Conservation (phyloP, 257 asterid genomes). For the Thymus mandschuricus region DNA sequence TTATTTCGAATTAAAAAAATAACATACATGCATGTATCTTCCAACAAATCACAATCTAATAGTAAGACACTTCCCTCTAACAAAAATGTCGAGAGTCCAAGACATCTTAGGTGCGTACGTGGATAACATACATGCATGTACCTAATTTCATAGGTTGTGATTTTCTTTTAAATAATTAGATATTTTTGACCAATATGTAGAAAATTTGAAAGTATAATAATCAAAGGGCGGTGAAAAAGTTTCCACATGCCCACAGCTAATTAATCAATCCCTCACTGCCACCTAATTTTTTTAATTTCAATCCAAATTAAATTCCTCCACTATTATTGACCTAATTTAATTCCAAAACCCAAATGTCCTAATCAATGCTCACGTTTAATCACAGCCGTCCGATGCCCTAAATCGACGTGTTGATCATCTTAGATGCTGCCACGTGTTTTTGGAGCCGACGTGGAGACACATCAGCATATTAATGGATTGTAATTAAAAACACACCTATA, state of each 20-base stretch:
- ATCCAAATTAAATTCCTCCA: neutral
- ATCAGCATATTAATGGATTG: slow-evolving; percentile 28
- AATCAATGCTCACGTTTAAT: neutral
- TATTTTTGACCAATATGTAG: neutral
- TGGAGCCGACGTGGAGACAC: slow-evolving; percentile 40
- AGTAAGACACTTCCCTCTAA: too few species aligned
- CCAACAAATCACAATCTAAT: too few species aligned
- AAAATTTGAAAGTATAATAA: neutral
- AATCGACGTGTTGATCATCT: slow-evolving; percentile 9
- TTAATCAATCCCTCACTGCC: slow-evolving; percentile 10
- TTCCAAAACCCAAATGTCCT: neutral
- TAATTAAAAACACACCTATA: too few species aligned
- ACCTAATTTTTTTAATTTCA: neutral
- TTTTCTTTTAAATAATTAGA: neutral
- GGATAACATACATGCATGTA: neutral
- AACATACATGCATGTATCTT: too few species aligned
- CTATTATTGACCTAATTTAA: slow-evolving; percentile 37
- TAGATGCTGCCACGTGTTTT: neutral
- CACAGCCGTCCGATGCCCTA: slow-evolving; percentile 26
- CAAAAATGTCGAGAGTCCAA: too few species aligned
- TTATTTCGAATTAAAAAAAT: too few species aligned
- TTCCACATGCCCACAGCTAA: slow-evolving; percentile 1
- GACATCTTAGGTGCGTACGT: too few species aligned
- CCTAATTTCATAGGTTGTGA: neutral
- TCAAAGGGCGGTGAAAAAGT: slow-evolving; percentile 31